These are phyloP conservation scores for Rhipidocladum racemiflorum DNA, from an alignment of 176 grass and related monocot species.

Conservation along the genomic window DNA sequence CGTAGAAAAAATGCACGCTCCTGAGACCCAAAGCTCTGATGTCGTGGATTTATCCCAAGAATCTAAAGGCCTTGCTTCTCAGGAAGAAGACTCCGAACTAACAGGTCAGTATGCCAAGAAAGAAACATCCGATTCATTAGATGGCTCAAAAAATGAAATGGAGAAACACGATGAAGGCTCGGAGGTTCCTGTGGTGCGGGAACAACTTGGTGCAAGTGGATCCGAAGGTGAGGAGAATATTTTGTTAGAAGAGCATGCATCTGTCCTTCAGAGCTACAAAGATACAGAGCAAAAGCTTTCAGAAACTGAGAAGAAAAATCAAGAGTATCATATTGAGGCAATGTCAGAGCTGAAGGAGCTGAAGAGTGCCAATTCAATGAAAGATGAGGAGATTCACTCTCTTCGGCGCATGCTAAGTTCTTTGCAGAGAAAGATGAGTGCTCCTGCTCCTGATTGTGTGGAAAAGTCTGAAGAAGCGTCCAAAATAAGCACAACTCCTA, in stretches of 20 bases:
- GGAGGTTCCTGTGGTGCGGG: slow-evolving; percentile 13
- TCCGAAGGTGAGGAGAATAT: slow-evolving; percentile 43
- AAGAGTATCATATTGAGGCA: slow-evolving; percentile 42
- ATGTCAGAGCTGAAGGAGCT: slow-evolving; percentile 60
- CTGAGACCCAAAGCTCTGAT: slow-evolving; percentile 15
- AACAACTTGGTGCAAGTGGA: slow-evolving; percentile 26
- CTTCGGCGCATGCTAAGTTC: slow-evolving; percentile 67
- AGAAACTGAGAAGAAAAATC: slow-evolving; percentile 47
- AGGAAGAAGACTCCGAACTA: background rate
- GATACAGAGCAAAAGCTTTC: slow-evolving; percentile 51
- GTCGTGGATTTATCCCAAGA: slow-evolving; percentile 16
- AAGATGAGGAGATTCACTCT: slow-evolving; percentile 65
- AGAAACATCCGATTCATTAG: background rate
- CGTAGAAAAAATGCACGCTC: slow-evolving; percentile 32
- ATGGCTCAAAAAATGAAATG: background rate
- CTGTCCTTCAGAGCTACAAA: slow-evolving; percentile 46
- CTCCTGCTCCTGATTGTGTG: slow-evolving; percentile 27
- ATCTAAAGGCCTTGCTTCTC: background rate
- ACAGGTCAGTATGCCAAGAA: slow-evolving; percentile 22
- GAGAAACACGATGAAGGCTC: slow-evolving; percentile 28
- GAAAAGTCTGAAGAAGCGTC: slow-evolving; percentile 45
- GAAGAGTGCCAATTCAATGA: slow-evolving; percentile 50
- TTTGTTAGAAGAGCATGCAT: slow-evolving; percentile 39
- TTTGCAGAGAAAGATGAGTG: slow-evolving; percentile 49
- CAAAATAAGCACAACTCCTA: slow-evolving; percentile 37